A percentile compares a stretch with the other conserved stretches of the same genome.
Conservation (phyloP, 2,329 filamentous ascomycete species). For the Verticillium longisporum region DNA sequence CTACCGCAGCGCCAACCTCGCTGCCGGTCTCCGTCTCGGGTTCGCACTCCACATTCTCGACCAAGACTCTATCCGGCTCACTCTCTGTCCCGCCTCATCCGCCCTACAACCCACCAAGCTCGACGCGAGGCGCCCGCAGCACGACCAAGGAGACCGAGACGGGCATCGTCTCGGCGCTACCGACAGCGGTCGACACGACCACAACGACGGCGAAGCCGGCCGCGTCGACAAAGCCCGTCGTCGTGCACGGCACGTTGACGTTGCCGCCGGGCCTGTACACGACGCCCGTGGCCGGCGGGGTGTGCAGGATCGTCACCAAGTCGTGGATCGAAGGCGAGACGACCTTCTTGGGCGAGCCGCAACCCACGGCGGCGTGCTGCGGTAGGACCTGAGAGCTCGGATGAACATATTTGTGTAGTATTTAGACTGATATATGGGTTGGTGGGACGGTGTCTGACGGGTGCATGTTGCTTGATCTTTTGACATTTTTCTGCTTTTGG, state of each 20-base stretch:
- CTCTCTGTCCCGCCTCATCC: neutral
- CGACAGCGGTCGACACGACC: neutral
- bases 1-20: neutral
- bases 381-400: neutral
- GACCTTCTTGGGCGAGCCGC: neutral
- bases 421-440: neutral
- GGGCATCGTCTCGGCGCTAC: neutral
- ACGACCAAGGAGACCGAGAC: neutral
- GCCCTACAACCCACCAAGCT: neutral
- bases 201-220: neutral
- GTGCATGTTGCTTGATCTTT: no score
- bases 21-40: neutral
- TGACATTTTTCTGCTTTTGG: neutral
- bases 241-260: conserved; percentile 1
- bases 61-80: neutral
- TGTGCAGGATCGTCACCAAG: conserved; percentile 5
- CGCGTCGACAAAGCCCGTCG: neutral
- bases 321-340: conserved; percentile 6
- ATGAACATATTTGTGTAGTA: no score
- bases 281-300: neutral
- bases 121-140: neutral
- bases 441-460: neutral
- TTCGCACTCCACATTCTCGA: neutral
- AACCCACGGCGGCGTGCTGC: neutral
- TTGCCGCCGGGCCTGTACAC: conserved; percentile 8